phyloP scores from a whole-genome alignment of 495 filamentous ascomycete species.

The Tuber brumale region DNA sequence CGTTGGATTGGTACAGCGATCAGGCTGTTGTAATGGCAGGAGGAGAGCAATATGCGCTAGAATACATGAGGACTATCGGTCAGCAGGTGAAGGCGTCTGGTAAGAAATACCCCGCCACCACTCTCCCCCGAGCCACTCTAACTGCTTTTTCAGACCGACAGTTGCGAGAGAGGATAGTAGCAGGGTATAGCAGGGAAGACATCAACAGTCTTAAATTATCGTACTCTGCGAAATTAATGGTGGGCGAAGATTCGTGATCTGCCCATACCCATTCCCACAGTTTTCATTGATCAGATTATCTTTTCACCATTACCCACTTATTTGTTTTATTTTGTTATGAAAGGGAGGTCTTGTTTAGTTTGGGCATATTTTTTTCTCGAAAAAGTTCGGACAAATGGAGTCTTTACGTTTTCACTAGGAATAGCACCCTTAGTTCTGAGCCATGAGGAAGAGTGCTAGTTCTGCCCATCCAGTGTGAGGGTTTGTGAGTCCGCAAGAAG shows the following conservation, averaged over 20 bases:
- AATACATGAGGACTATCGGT: conserved; percentile 35
- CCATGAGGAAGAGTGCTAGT: background rate
- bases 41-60: conserved; percentile 30
- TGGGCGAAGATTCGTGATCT: conserved; percentile 24
- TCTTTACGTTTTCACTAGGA: background rate
- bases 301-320: background rate
- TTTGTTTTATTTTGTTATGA: background rate
- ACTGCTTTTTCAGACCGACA: conserved; percentile 14
- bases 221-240: conserved; percentile 28
- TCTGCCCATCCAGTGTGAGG: background rate
- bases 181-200: conserved; percentile 17
- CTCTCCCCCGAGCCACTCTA: conserved; percentile 2
- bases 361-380: background rate
- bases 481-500: background rate
- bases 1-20: conserved; percentile 38
- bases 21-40: conserved; percentile 35
- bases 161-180: conserved; percentile 14
- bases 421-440: background rate
- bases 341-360: background rate
- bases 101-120: conserved; percentile 4
- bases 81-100: conserved; percentile 25
- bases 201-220: conserved; percentile 28
- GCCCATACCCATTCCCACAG: background rate
- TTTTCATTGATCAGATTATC: background rate
- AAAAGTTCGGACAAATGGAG: background rate